phyloP scores from a whole-genome alignment of 805 yeast genomes.

The Wickerhamiella azyma region DNA sequence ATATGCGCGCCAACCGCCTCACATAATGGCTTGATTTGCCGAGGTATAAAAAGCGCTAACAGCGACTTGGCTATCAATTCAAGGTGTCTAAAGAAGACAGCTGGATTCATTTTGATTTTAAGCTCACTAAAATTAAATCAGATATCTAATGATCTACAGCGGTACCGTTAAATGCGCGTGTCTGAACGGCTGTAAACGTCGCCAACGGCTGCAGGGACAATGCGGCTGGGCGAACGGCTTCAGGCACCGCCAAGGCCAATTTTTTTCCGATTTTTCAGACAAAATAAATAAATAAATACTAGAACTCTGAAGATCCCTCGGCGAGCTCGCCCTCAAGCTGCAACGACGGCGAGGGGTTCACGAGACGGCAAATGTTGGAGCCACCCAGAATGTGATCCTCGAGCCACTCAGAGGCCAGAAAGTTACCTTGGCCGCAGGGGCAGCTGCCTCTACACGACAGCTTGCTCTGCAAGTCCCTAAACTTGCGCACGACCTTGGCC shows the following conservation, averaged over 20 bases:
- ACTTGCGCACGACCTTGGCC: constrained; percentile 28
- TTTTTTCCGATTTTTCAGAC: neutral
- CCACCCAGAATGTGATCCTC: constrained; percentile 33
- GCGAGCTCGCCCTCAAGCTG: neutral
- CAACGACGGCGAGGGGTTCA: neutral
- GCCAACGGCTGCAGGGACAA: neutral
- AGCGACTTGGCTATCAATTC: too few relatives aligned
- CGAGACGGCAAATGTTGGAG: constrained; percentile 4
- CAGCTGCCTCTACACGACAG: constrained; percentile 40
- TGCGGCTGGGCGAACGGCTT: neutral
- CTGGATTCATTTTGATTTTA: too few relatives aligned
- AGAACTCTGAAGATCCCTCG: neutral
- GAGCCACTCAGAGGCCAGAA: constrained; percentile 42
- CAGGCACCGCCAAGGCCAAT: too few relatives aligned
- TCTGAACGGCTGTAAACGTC: neutral
- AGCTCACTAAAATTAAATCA: too few relatives aligned
- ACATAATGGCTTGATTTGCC: too few relatives aligned
- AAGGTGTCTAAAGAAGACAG: too few relatives aligned
- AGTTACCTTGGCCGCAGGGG: constrained; percentile 34
- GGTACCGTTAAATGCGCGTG: too few relatives aligned
- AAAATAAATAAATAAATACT: neutral
- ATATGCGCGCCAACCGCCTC: too few relatives aligned
- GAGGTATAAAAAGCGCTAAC: too few relatives aligned
- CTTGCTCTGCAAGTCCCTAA: constrained; percentile 41
- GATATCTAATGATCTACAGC: too few relatives aligned